phyloP scores from a whole-genome alignment of 352 stramenopile species.

The Phytophthora foliorum region DNA sequence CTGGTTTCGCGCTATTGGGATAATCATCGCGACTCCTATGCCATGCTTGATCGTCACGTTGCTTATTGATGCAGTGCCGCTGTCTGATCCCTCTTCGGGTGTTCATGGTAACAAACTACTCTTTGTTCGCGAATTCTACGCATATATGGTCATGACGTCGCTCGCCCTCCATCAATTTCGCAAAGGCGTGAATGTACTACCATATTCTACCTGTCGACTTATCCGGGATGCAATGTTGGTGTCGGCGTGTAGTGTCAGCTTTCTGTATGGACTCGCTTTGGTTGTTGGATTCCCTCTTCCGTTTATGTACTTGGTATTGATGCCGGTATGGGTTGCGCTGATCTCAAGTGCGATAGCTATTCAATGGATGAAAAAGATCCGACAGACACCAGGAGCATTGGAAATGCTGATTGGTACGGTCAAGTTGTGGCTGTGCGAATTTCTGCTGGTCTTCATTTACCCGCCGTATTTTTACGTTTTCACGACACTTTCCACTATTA shows the following conservation, averaged over 20 bases:
- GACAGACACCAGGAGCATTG: background rate
- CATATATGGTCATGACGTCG: slow-evolving; percentile 12
- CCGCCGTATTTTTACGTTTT: slow-evolving; percentile 22
- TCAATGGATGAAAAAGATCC: slow-evolving; percentile 1
- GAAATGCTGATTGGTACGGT: slow-evolving; percentile 4
- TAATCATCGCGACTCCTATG: background rate
- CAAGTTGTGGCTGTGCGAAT: slow-evolving; percentile 27
- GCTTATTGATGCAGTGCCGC: slow-evolving; percentile 1
- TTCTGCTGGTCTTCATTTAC: slow-evolving; percentile 18
- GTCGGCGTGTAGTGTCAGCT: too few species aligned
- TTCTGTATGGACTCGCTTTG: too few species aligned
- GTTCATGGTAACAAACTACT: background rate
- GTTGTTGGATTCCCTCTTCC: slow-evolving; percentile 1
- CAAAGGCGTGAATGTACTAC: background rate
- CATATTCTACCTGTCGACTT: background rate
- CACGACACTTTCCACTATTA: background rate
- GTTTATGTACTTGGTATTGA: slow-evolving; percentile 10
- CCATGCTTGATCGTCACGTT: slow-evolving; percentile 12
- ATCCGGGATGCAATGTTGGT: too few species aligned
- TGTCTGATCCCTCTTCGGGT: background rate
- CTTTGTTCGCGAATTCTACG: slow-evolving; percentile 14
- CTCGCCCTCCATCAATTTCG: slow-evolving; percentile 3
- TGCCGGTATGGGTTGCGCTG: background rate
- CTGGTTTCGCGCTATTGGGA: background rate
- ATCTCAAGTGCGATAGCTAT: background rate